A percentile compares a stretch with the other conserved stretches of the same genome.
These are phyloP conservation scores for Leavenworthia alabamica DNA, from an alignment of 345 rosid species.

Conservation along the genomic window DNA sequence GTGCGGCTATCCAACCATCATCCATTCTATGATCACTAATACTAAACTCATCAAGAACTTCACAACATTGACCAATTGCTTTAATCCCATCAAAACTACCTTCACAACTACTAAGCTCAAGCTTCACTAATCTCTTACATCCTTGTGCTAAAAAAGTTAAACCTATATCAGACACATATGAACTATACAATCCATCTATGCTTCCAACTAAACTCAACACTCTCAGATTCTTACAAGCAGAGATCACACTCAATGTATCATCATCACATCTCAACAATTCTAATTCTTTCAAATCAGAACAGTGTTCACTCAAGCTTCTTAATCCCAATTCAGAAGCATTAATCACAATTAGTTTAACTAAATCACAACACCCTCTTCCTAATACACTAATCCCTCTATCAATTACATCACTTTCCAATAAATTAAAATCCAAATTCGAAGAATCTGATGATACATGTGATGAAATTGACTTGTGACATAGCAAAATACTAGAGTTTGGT, in stretches of 20 bases:
- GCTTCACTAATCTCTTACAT: constrained; percentile 73
- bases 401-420: constrained; percentile 47
- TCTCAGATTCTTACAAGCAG: constrained; percentile 66
- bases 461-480: constrained; percentile 37
- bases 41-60: constrained; percentile 69
- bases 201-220: constrained; percentile 57
- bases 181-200: constrained; percentile 59
- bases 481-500: constrained; percentile 43
- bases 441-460: constrained; percentile 33
- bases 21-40: constrained; percentile 81
- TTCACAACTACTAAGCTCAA: constrained; percentile 89
- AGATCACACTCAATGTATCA: constrained; percentile 59
- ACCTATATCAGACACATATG: constrained; percentile 79
- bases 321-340: constrained; percentile 68
- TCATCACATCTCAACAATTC: constrained; percentile 74
- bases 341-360: constrained; percentile 55
- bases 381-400: constrained; percentile 55
- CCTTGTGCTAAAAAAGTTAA: constrained; percentile 90
- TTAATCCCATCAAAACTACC: constrained; percentile 95
- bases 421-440: constrained; percentile 28
- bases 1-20: constrained; percentile 86
- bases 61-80: constrained; percentile 94
- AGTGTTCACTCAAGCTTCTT: constrained; percentile 49
- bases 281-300: constrained; percentile 61
- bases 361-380: constrained; percentile 57